Evolutionary conservation across 139 green algal genomes (phyloP).

Genomic region (Volvox africanus): DNA sequence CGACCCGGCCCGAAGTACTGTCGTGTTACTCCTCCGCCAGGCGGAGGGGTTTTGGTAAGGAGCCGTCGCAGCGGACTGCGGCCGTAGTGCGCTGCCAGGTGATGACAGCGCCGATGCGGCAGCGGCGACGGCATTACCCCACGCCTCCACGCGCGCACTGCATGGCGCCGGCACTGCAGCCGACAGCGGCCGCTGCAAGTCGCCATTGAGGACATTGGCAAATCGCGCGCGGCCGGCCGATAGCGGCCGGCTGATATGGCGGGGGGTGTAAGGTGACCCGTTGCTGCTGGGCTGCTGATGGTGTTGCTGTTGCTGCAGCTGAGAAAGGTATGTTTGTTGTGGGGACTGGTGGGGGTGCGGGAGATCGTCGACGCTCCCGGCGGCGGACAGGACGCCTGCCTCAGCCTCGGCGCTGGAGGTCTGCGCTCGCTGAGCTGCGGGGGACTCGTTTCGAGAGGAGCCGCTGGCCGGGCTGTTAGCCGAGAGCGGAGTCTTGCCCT

Average conservation of each 20-base stretch:
- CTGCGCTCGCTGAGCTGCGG: background rate
- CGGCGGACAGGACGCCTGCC: background rate
- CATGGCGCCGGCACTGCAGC: background rate
- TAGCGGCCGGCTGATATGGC: constrained; percentile 8
- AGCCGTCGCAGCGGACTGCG: background rate
- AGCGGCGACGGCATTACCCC: background rate
- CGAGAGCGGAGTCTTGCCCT: background rate
- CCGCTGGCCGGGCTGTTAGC: background rate
- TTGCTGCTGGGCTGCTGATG: background rate
- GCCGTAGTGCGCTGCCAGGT: background rate
- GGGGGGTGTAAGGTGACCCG: background rate
- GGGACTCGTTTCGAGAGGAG: background rate
- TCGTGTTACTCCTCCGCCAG: constrained; percentile 12
- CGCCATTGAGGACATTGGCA: background rate
- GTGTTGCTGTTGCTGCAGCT: background rate
- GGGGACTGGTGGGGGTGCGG: background rate
- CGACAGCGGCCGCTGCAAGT: background rate
- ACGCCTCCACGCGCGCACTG: constrained; percentile 2
- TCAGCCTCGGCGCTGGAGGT: background rate
- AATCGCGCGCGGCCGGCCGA: constrained; percentile 27
- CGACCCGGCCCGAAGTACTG: background rate
- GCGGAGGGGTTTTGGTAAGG: constrained; percentile 32
- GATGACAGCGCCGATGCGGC: constrained; percentile 17
- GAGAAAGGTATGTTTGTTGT: background rate
- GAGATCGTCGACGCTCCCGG: background rate